These are phyloP conservation scores for Pugionium dolabratum DNA, from an alignment of 345 rosid species.

Conservation along the genomic window DNA sequence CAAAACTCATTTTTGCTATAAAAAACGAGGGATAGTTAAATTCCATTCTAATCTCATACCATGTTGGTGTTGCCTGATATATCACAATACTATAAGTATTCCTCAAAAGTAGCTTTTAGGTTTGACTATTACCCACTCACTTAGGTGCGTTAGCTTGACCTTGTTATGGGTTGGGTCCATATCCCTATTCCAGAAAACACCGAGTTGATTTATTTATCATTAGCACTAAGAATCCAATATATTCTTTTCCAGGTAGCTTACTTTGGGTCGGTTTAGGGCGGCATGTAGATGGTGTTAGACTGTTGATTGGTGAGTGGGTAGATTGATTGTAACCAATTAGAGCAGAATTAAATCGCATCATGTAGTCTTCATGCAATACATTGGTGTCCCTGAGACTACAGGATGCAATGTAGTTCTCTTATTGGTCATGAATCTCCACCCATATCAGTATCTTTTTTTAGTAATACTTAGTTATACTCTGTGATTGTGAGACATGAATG, in stretches of 20 bases:
- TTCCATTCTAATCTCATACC: slow-evolving; percentile 18
- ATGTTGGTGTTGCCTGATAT: slow-evolving; percentile 31
- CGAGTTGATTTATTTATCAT: slow-evolving; percentile 20
- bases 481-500: slow-evolving; percentile 24
- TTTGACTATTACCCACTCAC: slow-evolving; percentile 33
- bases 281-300: slow-evolving; percentile 10
- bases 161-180: slow-evolving; percentile 34
- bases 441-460: slow-evolving; percentile 15
- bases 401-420: too few relatives aligned
- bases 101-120: slow-evolving; percentile 34
- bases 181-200: slow-evolving; percentile 14
- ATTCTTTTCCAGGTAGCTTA: slow-evolving; percentile 3
- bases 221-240: slow-evolving; percentile 9
- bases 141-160: slow-evolving; percentile 27
- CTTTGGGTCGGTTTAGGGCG: not conserved
- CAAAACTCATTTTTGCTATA: not conserved
- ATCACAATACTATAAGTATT: slow-evolving; percentile 26
- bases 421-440: not conserved
- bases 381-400: slow-evolving; percentile 10
- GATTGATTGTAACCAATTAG: not conserved
- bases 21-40: not conserved
- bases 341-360: not conserved
- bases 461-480: slow-evolving; percentile 6
- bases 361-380: slow-evolving; percentile 16
- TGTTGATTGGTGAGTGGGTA: slow-evolving; percentile 5